These are phyloP conservation scores for Lichtheimia hyalospora DNA, from an alignment of 371 early-diverging fungal genomes.

Conservation along the genomic window DNA sequence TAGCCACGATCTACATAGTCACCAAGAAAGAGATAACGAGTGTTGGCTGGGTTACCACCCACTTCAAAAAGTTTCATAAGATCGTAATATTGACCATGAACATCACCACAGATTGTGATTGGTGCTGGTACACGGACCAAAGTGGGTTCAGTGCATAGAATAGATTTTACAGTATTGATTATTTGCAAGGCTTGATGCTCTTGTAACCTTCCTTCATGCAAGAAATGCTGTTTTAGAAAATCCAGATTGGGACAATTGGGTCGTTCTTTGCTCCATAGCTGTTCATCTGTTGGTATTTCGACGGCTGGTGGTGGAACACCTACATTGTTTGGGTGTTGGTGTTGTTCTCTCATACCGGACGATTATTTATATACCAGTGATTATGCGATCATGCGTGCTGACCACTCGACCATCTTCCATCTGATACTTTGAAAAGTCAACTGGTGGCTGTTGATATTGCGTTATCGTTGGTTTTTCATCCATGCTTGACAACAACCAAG, in stretches of 20 bases:
- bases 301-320: conserved; percentile 60
- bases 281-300: conserved; percentile 46
- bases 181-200: conserved; percentile 91
- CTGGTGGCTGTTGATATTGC: neutral
- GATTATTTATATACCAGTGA: conserved; percentile 54
- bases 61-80: conserved; percentile 98
- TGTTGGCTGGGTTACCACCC: conserved; percentile 89
- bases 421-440: conserved; percentile 74
- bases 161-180: conserved; percentile 69
- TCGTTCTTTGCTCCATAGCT: conserved; percentile 60
- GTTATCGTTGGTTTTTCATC: neutral
- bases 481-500: neutral
- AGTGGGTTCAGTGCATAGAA: conserved; percentile 80
- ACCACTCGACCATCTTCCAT: conserved; percentile 77
- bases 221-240: conserved; percentile 88
- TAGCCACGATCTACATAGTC: conserved; percentile 99
- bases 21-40: conserved; percentile 91
- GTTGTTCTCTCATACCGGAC: neutral
- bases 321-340: conserved; percentile 8
- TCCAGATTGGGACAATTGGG: conserved; percentile 76
- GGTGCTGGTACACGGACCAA: conserved; percentile 89
- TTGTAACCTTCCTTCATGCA: conserved; percentile 88
- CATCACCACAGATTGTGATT: conserved; percentile 96
- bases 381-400: conserved; percentile 70
- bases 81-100: conserved; percentile 99